Evolutionary conservation across 306 rosid species (phyloP).

Genomic region (Medicago ruthenica): DNA sequence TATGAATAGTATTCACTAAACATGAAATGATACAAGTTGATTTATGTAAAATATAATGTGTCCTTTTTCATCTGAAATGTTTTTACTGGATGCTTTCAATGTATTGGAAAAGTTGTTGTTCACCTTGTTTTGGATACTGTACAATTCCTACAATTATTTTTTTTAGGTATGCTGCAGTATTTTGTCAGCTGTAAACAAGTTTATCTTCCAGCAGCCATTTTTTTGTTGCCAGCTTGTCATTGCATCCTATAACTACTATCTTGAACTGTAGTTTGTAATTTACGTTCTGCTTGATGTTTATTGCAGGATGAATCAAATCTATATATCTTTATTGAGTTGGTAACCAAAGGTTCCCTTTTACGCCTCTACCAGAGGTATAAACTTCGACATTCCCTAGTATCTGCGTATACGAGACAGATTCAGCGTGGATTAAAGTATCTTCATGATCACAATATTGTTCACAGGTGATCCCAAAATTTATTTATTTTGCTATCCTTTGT

Average conservation of each 20-base stretch:
- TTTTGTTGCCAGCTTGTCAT: conserved; percentile 26
- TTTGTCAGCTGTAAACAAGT: conserved; percentile 14
- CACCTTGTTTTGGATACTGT: neutral
- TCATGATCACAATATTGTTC: conserved; percentile 32
- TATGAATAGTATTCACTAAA: neutral
- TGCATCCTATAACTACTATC: neutral
- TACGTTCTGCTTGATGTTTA: neutral
- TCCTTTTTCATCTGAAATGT: neutral
- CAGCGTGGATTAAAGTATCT: conserved; percentile 19
- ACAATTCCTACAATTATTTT: neutral
- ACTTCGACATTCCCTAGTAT: conserved; percentile 32
- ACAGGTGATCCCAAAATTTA: conserved; percentile 17
- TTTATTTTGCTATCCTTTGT: conserved; percentile 3
- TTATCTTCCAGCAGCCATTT: conserved; percentile 8
- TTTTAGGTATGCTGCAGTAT: neutral
- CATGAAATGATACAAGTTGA: neutral
- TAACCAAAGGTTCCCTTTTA: conserved; percentile 32
- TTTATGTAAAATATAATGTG: neutral
- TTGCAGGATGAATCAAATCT: conserved; percentile 32
- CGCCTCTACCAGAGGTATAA: conserved; percentile 28
- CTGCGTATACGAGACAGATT: conserved; percentile 29
- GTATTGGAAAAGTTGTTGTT: conserved; percentile 9
- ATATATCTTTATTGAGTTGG: conserved; percentile 17
- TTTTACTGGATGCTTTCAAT: conserved; percentile 1
- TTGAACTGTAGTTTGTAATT: conserved; percentile 30